Evolutionary conservation across 768 basidiomycete genomes (phyloP).

Genomic region (Calocybe cyanea): DNA sequence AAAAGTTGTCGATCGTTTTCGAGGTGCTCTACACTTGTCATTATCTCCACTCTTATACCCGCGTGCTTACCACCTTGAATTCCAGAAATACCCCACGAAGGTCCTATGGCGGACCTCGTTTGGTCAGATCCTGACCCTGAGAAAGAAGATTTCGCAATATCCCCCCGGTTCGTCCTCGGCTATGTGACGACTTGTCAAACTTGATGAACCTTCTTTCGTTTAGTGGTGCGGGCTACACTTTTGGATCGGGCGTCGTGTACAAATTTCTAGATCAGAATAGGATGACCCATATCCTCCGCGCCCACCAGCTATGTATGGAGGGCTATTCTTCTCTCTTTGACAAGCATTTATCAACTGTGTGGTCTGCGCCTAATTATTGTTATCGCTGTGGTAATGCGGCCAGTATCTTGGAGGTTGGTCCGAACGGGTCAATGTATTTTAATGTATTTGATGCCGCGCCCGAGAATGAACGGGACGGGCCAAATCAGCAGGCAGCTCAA

Average conservation of each 20-base stretch:
- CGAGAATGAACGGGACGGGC: slow-evolving; percentile 93
- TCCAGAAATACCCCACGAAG: slow-evolving; percentile 97
- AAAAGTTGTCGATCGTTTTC: slow-evolving; percentile 97
- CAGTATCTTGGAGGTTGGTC: slow-evolving; percentile 93
- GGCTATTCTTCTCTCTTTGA: slow-evolving; percentile 98
- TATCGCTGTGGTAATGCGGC: slow-evolving; percentile 98
- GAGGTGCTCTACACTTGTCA: slow-evolving; percentile 51
- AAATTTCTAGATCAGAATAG: slow-evolving; percentile 95
- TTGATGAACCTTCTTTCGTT: slow-evolving; percentile 19
- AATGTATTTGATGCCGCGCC: slow-evolving; percentile 99
- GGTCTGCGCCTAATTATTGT: slow-evolving; percentile 99
- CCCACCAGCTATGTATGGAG: slow-evolving; percentile 99
- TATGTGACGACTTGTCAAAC: slow-evolving; percentile 13
- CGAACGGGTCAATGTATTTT: slow-evolving; percentile 84
- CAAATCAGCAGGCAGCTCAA: slow-evolving; percentile 71
- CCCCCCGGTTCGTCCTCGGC: slow-evolving; percentile 69
- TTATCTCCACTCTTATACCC: slow-evolving; percentile 15
- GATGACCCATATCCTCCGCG: slow-evolving; percentile 96
- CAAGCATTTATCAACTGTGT: slow-evolving; percentile 93
- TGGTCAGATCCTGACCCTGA: slow-evolving; percentile 99
- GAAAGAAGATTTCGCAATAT: slow-evolving; percentile 99
- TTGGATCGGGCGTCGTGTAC: slow-evolving; percentile 95
- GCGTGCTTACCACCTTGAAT: slow-evolving; percentile 21
- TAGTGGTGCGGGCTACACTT: slow-evolving; percentile 98
- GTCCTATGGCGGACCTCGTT: slow-evolving; percentile 98